Evolutionary conservation across 805 yeast species (phyloP), one percentile per base, ranked within the genome.

Genomic region (Kazachstania bromeliacearum): DNA sequence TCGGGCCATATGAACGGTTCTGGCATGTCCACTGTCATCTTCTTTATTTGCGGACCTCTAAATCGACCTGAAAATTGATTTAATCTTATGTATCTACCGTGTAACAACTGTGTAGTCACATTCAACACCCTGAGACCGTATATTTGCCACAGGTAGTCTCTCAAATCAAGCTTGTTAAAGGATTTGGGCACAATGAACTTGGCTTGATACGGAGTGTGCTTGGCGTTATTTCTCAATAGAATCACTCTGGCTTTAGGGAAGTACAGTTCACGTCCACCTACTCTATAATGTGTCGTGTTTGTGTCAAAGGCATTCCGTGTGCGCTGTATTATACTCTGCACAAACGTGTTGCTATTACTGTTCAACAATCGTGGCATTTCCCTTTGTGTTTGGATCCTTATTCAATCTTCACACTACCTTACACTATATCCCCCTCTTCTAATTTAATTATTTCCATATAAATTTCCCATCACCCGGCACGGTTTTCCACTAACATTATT

Each of bases 1-100:
- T 72, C 79, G 4, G 99, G 99, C 96, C 96, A 92, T 32, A 92
- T 71, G 56, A 92, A 92, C 17, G 99, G 98, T 46, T 89, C 85
- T 39, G 77, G 78, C 89, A 92, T 82, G 50, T 88, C 97, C 35
- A 92, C 81, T 16, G 96, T 89, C 97, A 92, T 92, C 62, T 87
- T 88, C 67, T 92, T 92, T 46, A 75, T 72, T 63, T 85, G 95
- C 1, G 88, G 77, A 6, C 69, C 66, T 62, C 95, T 74, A 63
- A 71, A 75, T 56, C 96, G 77, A 13, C 85, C 79, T 41, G 71
- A 61, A 31, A 69, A 67, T 13, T 70, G 68, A 47, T 68, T 68
- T 36, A 77, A 78, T 53, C 88, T 70, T 4, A 65, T 62, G 62
- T 73, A 85, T 47, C 66, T 74, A 2, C 82, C 82, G 47, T 84